phyloP scores from a whole-genome alignment of 129 eudicot species.

The Lactuca saligna region DNA sequence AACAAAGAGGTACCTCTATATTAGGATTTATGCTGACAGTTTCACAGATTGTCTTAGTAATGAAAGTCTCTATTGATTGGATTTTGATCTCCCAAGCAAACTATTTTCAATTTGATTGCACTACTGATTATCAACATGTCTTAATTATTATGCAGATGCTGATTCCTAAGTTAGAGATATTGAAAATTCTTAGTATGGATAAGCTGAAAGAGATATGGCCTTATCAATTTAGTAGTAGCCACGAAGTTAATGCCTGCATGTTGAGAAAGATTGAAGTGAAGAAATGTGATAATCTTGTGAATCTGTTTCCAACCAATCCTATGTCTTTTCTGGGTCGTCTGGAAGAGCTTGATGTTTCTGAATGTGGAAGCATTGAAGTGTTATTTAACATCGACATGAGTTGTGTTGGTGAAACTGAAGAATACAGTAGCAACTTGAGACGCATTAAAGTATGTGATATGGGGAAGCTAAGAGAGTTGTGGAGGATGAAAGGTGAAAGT shows the following conservation, averaged over 20 bases:
- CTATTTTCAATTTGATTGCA: too few relatives aligned
- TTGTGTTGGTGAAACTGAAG: not conserved
- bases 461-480: slow-evolving; percentile 6
- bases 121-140: not conserved
- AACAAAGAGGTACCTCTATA: not conserved
- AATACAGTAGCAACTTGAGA: not conserved
- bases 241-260: not conserved
- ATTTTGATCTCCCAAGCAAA: too few relatives aligned
- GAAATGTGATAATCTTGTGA: slow-evolving; percentile 1
- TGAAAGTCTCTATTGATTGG: too few relatives aligned
- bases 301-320: slow-evolving; percentile 18
- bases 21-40: not conserved
- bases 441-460: not conserved
- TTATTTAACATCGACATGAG: slow-evolving; percentile 14
- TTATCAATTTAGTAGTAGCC: too few relatives aligned
- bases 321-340: slow-evolving; percentile 1
- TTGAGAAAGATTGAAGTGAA: not conserved
- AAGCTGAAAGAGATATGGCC: slow-evolving; percentile 11
- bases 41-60: not conserved
- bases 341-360: not conserved
- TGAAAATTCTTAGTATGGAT: not conserved
- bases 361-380: slow-evolving; percentile 1
- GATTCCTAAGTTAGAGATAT: not conserved
- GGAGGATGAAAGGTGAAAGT: slow-evolving; percentile 14
- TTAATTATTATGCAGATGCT: not conserved